Base-by-base conservation (phyloP, 805 yeast species). In the Helenozyma baotianmanensis region DNA sequence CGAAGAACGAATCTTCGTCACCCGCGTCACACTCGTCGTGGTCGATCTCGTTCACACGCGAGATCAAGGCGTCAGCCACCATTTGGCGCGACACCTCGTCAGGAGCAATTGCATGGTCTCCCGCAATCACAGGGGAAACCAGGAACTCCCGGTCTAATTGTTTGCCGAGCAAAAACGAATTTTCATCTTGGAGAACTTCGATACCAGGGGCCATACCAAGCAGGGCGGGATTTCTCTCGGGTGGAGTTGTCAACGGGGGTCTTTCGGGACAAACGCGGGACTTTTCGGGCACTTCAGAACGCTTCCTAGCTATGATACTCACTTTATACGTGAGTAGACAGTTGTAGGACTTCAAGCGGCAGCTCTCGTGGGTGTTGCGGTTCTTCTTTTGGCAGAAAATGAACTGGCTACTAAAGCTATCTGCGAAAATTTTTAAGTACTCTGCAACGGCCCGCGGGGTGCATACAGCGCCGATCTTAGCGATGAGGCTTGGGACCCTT, bases 1-100 rank as follows among this genome's bases (percentile, higher is more conserved):
- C 85, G 50, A 81, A 90, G 53, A 90, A 90, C 6, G 97, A 78
- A 49, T 83, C 82, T 53, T 87, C 94, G 14, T 77, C 87, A 32
- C 85, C 92, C 5, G 90, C 76, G 22, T 62, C 74, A 58, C 89
- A 81, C 18, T 63, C 57, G 28, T 75, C 78, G 36, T 63, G 65
- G 53, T 82, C 77, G 40, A 82, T 64, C 2, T 49, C 39, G 5
- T 54, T 46, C 28, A 76, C 60, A 30, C 68, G 70, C 9, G 50
- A 35, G 19, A 54, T 38, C 35, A 77, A 50, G 2, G 77, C 71
- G 2, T 58, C 35, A 7, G 60, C 61, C 28, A 75, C 61, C 35
- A 55, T 36, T 28, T 33, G 18, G 21, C 37, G 39, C 35, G n/a
- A n/a, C n/a, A n/a, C n/a, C n/a, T n/a, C 33, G 29, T 8, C 14